Evolutionary conservation across 305 asterid species (phyloP), one percentile per base, ranked within the genome.

Genomic region (Solanum hybrid): DNA sequence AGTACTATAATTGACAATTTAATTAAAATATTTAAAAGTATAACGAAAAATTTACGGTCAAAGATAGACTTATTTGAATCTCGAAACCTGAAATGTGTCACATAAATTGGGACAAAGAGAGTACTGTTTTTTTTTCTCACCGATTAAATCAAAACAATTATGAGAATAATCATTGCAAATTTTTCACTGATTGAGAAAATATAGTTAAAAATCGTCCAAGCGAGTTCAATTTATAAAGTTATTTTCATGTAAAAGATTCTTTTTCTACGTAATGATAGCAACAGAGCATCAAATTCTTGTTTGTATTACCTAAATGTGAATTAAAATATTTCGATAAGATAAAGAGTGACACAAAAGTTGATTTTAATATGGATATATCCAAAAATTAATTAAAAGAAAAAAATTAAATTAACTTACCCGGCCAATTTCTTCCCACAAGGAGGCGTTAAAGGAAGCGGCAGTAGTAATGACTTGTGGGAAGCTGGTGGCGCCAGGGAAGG

Each of bases 401-500:
- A 35, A 46, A 14, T 12, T 37, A 46, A 46, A 46, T 16, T 5
- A 22, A 86, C 60, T 46, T 94, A 96, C 99, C 96, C 94, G 95
- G 89, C 98, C 99, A 86, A 96, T 95, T 37, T 94, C 92, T 89
- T 95, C 94, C 99, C 99, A 96, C 89, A 96, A 89, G 0, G 96
- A 90, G 64, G 94, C 90, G 81, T 96, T 95, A 90, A 94, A 96
- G 3, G 99, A 93, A 87, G 99, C 96, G 3, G 96, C 98, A 5
- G 97, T 93, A 88, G 96, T 94, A 91, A 96, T 96, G 27, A 96
- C 98, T 87, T 96, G 99, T 4, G 99, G 99, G 66, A 96, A 96
- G 82, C 96, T 94, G 88, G 99, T 96, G 91, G 98, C 99, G 9
- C 96, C 94, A 86, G 97, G 96, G 87, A 92, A 94, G 8, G 87